phyloP scores from a whole-genome alignment of 2,329 filamentous ascomycete species.

The Allantophomopsis lycopodina region DNA sequence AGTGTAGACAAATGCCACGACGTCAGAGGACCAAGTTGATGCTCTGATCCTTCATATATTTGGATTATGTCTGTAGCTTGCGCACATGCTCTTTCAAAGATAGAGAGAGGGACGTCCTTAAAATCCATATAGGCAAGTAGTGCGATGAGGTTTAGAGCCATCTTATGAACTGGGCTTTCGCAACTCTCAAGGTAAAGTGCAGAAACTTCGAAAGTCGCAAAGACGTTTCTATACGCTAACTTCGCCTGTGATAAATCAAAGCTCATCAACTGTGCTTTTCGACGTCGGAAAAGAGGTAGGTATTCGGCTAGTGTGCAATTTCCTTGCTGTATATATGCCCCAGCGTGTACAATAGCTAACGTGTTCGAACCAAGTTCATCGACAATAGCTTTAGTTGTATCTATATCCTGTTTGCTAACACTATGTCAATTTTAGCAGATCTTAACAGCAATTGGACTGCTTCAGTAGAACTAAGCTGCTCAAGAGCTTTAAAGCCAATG shows the following conservation, averaged over 20 bases:
- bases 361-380: constrained; percentile 1
- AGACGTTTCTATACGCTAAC: constrained; percentile 6
- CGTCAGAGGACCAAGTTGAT: not conserved
- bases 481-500: constrained; percentile 7
- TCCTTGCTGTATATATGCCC: constrained; percentile 3
- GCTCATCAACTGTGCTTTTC: constrained; percentile 2
- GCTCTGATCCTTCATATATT: not conserved
- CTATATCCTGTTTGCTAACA: not conserved
- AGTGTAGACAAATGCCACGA: too few relatives aligned
- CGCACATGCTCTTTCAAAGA: constrained; percentile 2
- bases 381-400: constrained; percentile 2
- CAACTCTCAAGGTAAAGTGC: constrained; percentile 1
- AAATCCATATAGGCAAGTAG: constrained; percentile 4
- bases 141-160: constrained; percentile 4
- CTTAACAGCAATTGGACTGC: not conserved
- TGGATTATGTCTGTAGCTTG: not conserved
- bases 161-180: not conserved
- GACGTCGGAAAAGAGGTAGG: constrained; percentile 1
- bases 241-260: constrained; percentile 2
- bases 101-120: constrained; percentile 2
- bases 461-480: not conserved
- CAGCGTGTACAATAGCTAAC: not conserved
- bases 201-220: constrained; percentile 7
- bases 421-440: not conserved
- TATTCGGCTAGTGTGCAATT: constrained; percentile 7